phyloP scores from a whole-genome alignment of 495 filamentous ascomycete species.

The Aspergillus taichungensis region DNA sequence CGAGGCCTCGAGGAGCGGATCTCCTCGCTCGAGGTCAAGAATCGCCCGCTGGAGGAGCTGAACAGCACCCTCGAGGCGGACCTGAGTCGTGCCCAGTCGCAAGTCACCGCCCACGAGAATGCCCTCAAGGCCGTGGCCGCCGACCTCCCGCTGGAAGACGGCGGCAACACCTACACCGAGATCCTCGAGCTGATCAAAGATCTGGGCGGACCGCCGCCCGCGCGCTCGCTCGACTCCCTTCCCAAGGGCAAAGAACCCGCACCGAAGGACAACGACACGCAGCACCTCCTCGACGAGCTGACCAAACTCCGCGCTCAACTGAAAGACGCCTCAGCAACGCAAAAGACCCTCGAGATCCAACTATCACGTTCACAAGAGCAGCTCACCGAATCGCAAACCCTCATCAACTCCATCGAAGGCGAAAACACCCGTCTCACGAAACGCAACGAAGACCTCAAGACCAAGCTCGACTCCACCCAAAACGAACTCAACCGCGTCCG shows the following conservation, averaged over 20 bases:
- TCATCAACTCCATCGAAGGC: conserved; percentile 36
- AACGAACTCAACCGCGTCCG: conserved; percentile 25
- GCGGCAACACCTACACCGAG: conserved; percentile 33
- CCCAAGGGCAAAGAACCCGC: conserved; percentile 16
- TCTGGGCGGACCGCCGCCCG: conserved; percentile 17
- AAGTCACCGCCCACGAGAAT: conserved; percentile 35
- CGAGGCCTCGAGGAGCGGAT: conserved; percentile 29
- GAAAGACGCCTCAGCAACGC: conserved; percentile 15
- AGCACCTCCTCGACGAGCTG: conserved; percentile 23
- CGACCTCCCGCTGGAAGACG: conserved; percentile 25
- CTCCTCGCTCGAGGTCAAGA: conserved; percentile 27
- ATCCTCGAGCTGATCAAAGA: conserved; percentile 37
- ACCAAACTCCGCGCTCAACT: conserved; percentile 22
- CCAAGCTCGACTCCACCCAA: conserved; percentile 25
- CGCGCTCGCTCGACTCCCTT: conserved; percentile 6
- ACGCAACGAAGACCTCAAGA: conserved; percentile 26
- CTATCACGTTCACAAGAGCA: conserved; percentile 26
- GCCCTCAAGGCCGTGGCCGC: conserved; percentile 35
- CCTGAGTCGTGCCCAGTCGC: conserved; percentile 31
- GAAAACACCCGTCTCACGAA: conserved; percentile 36
- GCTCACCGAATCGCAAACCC: conserved; percentile 30
- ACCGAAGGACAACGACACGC: conserved; percentile 10
- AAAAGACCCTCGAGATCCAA: conserved; percentile 28
- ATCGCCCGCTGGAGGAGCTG: conserved; percentile 33
- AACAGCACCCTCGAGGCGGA: conserved; percentile 36